A percentile compares a stretch with the other conserved stretches of the same genome.
Evolutionary conservation across 2,329 filamentous ascomycete species (phyloP).

Genomic region (Monosporascus sp.): DNA sequence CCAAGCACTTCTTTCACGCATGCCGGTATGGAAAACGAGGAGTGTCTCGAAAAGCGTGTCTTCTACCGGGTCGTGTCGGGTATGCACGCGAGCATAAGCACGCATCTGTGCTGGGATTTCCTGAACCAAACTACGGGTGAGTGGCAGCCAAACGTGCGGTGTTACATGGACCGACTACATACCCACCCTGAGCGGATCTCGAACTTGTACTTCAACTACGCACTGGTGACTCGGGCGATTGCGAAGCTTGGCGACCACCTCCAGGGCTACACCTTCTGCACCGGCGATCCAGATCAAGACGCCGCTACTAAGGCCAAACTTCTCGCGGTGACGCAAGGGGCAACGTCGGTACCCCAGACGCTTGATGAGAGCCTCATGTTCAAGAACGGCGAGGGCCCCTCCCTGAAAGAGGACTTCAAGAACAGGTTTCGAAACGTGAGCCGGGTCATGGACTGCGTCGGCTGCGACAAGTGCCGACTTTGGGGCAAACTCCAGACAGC

Average conservation of each 20-base stretch:
- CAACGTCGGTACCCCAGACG: constrained; percentile 69
- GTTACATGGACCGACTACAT: constrained; percentile 85
- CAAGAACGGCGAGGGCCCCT: constrained; percentile 67
- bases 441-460: constrained; percentile 96
- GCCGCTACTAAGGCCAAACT: constrained; percentile 75
- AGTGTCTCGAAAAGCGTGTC: constrained; percentile 97
- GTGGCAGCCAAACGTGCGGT: constrained; percentile 86
- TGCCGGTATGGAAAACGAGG: constrained; percentile 70
- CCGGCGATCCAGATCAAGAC: constrained; percentile 77
- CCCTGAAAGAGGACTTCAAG: constrained; percentile 92
- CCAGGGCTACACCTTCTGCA: constrained; percentile 84
- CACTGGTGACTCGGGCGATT: constrained; percentile 84
- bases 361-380: constrained; percentile 98
- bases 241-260: constrained; percentile 85
- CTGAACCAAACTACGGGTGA: constrained; percentile 90
- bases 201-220: constrained; percentile 99
- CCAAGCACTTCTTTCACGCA: constrained; percentile 56
- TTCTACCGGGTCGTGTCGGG: constrained; percentile 94
- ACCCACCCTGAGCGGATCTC: constrained; percentile 84
- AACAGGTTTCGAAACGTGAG: constrained; percentile 97
- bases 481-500: constrained; percentile 97
- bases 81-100: constrained; percentile 97
- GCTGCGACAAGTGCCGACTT: constrained; percentile 95
- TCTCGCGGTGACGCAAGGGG: constrained; percentile 65
- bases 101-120: constrained; percentile 93